Percentiles rank a stretch among this genome's conserved stretches.
phyloP scores from a whole-genome alignment of 208 protist genomes.

The Trypanosoma cruzi region DNA sequence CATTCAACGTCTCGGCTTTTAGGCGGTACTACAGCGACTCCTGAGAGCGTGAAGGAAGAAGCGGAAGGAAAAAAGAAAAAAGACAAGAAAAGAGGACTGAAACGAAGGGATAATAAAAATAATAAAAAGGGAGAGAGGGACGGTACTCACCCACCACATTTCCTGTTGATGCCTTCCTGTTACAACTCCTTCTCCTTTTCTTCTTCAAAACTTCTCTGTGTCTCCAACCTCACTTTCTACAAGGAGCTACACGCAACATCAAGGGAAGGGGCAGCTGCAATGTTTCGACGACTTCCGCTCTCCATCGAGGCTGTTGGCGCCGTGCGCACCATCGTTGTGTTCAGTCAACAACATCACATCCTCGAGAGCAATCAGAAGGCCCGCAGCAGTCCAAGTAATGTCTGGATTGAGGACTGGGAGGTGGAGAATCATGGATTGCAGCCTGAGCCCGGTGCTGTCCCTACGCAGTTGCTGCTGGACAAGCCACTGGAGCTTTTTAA shows the following conservation, averaged over 20 bases:
- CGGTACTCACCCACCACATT: not conserved
- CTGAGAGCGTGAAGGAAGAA: too few relatives aligned
- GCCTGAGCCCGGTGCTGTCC: slow-evolving; percentile 64
- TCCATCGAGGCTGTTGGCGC: slow-evolving; percentile 11
- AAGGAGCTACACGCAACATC: slow-evolving; percentile 7
- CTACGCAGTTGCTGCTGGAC: slow-evolving; percentile 73
- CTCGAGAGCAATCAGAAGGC: slow-evolving; percentile 89
- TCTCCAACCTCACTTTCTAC: slow-evolving; percentile 28
- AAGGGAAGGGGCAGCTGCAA: slow-evolving; percentile 11
- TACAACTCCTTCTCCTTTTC: slow-evolving; percentile 1
- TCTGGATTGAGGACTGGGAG: slow-evolving; percentile 92
- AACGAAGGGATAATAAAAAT: slow-evolving; percentile 7
- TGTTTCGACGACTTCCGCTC: slow-evolving; percentile 53
- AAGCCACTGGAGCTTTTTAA: slow-evolving; percentile 90
- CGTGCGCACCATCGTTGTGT: slow-evolving; percentile 75
- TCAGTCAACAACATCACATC: slow-evolving; percentile 86
- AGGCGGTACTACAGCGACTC: slow-evolving; percentile 46
- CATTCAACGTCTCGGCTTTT: slow-evolving; percentile 41
- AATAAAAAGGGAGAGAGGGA: not conserved
- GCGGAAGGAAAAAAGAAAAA: too few relatives aligned
- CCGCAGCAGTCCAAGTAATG: slow-evolving; percentile 82
- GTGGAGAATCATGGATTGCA: slow-evolving; percentile 62
- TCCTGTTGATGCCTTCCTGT: not conserved
- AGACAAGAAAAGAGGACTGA: slow-evolving; percentile 16
- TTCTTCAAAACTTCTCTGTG: not conserved